These are phyloP conservation scores for Dictyostelium purpureum DNA, from an alignment of 78 protist genomes.

Conservation along the genomic window DNA sequence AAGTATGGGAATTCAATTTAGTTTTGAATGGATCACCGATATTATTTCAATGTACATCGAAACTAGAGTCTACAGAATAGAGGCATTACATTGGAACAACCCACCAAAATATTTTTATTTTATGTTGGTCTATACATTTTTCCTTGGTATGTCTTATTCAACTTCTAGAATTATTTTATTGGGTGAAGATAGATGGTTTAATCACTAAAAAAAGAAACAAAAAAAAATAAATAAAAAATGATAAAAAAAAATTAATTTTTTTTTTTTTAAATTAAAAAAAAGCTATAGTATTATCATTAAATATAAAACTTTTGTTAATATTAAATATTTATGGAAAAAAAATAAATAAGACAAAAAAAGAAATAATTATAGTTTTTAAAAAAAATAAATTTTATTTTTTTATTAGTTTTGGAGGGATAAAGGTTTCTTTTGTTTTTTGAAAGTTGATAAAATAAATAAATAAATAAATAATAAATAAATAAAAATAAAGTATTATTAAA, in stretches of 20 bases:
- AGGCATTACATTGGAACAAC: conserved; percentile 9
- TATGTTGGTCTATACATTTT: conserved; percentile 50
- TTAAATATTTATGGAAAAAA: too few relatives aligned
- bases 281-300: too few relatives aligned
- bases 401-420: too few relatives aligned
- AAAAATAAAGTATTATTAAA: too few relatives aligned
- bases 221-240: not conserved
- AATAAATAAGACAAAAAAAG: not conserved
- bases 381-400: too few relatives aligned
- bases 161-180: conserved; percentile 53
- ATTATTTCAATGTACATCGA: conserved; percentile 32
- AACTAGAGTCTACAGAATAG: conserved; percentile 40
- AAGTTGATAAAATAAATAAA: too few relatives aligned
- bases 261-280: too few relatives aligned
- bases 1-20: conserved; percentile 68
- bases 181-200: conserved; percentile 28
- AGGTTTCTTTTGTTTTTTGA: too few relatives aligned
- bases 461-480: too few relatives aligned
- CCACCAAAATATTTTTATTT: conserved; percentile 46
- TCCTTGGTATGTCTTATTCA: conserved; percentile 60
- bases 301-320: too few relatives aligned
- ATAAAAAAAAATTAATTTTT: too few relatives aligned
- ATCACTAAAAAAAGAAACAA: not conserved
- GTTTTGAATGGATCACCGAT: conserved; percentile 65
- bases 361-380: too few relatives aligned